Conservation (phyloP, 2,329 filamentous ascomycete species). For the Aquanectria penicillioides region DNA sequence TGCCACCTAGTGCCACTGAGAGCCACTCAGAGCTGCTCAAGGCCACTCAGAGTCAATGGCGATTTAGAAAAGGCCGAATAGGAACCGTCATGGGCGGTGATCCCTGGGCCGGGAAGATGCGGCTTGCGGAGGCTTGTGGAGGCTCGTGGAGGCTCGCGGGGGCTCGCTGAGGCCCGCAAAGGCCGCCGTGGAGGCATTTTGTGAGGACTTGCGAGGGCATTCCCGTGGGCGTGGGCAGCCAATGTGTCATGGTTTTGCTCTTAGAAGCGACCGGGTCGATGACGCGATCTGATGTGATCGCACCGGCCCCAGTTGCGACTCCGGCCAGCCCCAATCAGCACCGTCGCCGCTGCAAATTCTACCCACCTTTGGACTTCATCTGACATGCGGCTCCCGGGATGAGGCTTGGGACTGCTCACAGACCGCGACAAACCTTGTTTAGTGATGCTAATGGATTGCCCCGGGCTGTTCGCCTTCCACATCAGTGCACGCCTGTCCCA, state of each 20-base stretch:
- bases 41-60: too few species aligned
- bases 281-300: conserved; percentile 45
- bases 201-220: background rate
- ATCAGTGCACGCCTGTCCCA: too few species aligned
- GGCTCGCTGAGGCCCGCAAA: too few species aligned
- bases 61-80: conserved; percentile 33
- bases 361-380: conserved; percentile 30
- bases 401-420: background rate
- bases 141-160: background rate
- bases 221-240: conserved; percentile 5
- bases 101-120: conserved; percentile 3
- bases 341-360: background rate
- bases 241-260: conserved; percentile 30
- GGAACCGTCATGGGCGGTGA: conserved; percentile 12
- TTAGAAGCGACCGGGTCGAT: conserved; percentile 39
- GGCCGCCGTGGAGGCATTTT: too few species aligned
- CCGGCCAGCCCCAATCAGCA: conserved; percentile 36
- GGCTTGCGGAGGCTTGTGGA: conserved; percentile 5
- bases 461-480: conserved; percentile 21
- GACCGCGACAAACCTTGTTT: background rate
- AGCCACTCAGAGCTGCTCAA: too few species aligned
- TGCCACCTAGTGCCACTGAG: too few species aligned
- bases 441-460: conserved; percentile 7
- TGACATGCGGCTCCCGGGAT: conserved; percentile 15
- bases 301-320: conserved; percentile 2